Evolutionary conservation across 768 basidiomycete species (phyloP).

Genomic region (Macrocybe gigantea): DNA sequence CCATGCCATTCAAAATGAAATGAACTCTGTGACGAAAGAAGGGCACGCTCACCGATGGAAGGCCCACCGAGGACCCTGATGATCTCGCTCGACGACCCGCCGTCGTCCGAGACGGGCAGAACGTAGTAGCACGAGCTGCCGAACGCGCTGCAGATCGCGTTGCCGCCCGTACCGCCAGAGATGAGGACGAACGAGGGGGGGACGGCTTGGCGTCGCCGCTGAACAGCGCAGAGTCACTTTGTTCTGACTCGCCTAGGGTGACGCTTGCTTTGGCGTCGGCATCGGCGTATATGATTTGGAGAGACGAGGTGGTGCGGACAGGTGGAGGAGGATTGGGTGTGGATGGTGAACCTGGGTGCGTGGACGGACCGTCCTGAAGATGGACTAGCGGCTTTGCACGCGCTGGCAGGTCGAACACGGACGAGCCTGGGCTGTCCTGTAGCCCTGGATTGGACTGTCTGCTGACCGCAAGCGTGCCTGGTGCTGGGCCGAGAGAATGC

Average conservation of each 20-base stretch:
- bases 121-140: conserved; percentile 76
- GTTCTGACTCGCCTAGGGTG: no score
- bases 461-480: conserved; percentile 5
- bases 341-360: no score
- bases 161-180: conserved; percentile 93
- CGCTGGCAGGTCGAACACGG: conserved; percentile 68
- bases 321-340: no score
- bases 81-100: conserved; percentile 92
- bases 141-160: conserved; percentile 86
- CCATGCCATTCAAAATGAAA: background rate
- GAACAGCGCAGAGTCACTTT: background rate
- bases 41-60: conserved; percentile 56
- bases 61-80: conserved; percentile 86
- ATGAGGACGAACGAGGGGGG: conserved; percentile 61
- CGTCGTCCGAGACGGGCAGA: conserved; percentile 92
- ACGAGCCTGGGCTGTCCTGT: conserved; percentile 59
- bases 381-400: conserved; percentile 19
- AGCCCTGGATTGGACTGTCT: conserved; percentile 3
- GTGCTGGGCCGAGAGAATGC: conserved; percentile 3
- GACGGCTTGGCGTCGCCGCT: background rate
- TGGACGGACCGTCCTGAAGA: background rate
- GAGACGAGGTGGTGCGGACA: no score
- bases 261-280: no score
- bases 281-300: no score
- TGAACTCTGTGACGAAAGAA: background rate